Conservation (phyloP, 2,329 filamentous ascomycete species). For the Celoporthe dispersa region DNA sequence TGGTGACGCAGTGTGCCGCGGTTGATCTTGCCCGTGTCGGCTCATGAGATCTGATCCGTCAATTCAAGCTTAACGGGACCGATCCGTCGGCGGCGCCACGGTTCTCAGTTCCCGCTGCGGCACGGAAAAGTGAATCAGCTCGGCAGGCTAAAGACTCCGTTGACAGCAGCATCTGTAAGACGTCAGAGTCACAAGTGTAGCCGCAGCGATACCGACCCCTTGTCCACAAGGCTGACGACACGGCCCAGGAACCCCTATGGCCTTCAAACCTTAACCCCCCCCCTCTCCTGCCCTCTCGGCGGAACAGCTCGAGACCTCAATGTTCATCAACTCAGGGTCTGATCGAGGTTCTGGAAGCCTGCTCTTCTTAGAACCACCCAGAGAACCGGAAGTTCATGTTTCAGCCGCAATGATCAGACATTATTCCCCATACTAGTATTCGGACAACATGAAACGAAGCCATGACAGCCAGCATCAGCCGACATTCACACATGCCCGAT, state of each 20-base stretch:
- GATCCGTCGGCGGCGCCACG: constrained; percentile 7
- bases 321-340: not conserved
- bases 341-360: constrained; percentile 23
- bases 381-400: constrained; percentile 15
- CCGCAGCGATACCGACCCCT: not conserved
- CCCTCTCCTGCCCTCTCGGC: no score
- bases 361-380: not conserved
- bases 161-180: not conserved
- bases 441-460: constrained; percentile 23
- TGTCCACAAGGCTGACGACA: not conserved
- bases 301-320: not conserved
- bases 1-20: not conserved
- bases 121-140: not conserved
- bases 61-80: constrained; percentile 17
- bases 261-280: constrained; percentile 2
- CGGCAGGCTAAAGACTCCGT: not conserved
- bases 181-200: not conserved
- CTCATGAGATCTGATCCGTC: constrained; percentile 16
- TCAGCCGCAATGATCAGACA: constrained; percentile 28
- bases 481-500: constrained; percentile 6
- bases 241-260: not conserved
- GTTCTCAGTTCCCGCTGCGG: not conserved
- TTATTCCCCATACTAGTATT: constrained; percentile 14
- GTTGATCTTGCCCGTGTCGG: constrained; percentile 18
- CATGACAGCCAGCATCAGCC: constrained; percentile 10